Base-by-base conservation (phyloP, 306 rosid species). In the Ceratonia siliqua region DNA sequence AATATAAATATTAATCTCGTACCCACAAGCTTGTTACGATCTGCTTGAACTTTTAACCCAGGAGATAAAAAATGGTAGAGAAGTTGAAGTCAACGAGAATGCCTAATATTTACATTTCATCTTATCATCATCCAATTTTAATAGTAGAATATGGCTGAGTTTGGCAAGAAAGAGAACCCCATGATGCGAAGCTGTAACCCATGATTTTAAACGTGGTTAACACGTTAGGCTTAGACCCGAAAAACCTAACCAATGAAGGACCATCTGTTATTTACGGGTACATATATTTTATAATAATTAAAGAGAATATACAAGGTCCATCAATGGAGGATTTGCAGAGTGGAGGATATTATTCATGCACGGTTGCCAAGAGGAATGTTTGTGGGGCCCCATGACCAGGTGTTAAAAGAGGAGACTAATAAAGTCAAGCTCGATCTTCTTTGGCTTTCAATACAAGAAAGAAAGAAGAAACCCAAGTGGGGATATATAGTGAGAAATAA, bases 331-430 rank as follows among this genome's bases (percentile, higher is more conserved):
- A 68, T 33, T 67, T 74, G 79, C 55, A 75, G 79, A 68, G 75
- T 77, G 82, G 81, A 65, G 81, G 79, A 80, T 81, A 84, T 72
- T 58, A 84, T 84, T 79, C 82, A 54, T 66, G 83, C 94, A 82
- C 85, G 83, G 75, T 73, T 53, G 43, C 70, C 89, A 42, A 87
- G 84, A 85, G 82, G 92, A 91, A 89, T 91, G 94, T 91, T 84
- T 83, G 87, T 82, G 89, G 90, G 87, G 39, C 85, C 87, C 92
- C 75, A n/a, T n/a, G 21, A 74, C 82, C 25, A 54, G 32, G 67
- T 49, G 65, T 33, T 46, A 62, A 80, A 70, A 70, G 43, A 75
- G 53, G 73, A 57, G 64, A 61, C 75, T 65, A 21, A 21, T 58
- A 18, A 38, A 67, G 83, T 59, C 77, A 49, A 73, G 82, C 28